phyloP scores from a whole-genome alignment of 805 yeast species.

The Blastobotrys terrestris region DNA sequence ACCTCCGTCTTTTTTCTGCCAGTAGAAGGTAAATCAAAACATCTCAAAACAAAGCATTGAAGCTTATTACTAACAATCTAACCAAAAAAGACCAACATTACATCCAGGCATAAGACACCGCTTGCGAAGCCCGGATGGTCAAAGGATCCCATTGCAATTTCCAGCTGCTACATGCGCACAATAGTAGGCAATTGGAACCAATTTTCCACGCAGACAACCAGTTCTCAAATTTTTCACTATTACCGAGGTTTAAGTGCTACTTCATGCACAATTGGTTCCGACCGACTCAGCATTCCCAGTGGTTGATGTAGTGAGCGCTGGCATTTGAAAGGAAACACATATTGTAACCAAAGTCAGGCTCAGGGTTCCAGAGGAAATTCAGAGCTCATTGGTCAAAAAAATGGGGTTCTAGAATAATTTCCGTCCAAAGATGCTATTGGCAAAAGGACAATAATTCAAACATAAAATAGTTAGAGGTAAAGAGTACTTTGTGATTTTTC shows the following conservation, averaged over 20 bases:
- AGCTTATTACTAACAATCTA: no score
- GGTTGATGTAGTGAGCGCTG: constrained; percentile 26
- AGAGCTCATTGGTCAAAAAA: constrained; percentile 6
- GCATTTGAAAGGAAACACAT: constrained; percentile 6
- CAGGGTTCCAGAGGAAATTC: neutral
- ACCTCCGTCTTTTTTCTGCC: no score
- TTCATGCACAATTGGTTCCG: constrained; percentile 18
- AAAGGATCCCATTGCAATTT: no score
- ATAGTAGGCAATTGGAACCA: neutral
- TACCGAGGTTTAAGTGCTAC: constrained; percentile 20
- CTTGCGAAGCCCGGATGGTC: no score
- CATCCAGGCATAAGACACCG: no score
- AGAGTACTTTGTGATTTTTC: constrained; percentile 8
- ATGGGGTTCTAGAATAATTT: constrained; percentile 10
- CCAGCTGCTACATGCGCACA: no score
- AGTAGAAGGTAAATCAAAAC: no score
- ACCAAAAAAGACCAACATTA: no score
- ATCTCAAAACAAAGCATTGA: no score
- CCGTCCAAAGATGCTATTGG: constrained; percentile 13
- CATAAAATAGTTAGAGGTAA: constrained; percentile 10
- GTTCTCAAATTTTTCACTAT: constrained; percentile 13
- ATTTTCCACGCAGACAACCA: constrained; percentile 10
- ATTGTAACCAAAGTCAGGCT: constrained; percentile 7
- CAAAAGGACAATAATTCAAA: constrained; percentile 16
- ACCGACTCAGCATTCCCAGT: constrained; percentile 20